Percentiles rank a stretch among this genome's conserved stretches.
phyloP scores from a whole-genome alignment of 2,329 filamentous ascomycete genomes.

The Xylariaceae sp. region DNA sequence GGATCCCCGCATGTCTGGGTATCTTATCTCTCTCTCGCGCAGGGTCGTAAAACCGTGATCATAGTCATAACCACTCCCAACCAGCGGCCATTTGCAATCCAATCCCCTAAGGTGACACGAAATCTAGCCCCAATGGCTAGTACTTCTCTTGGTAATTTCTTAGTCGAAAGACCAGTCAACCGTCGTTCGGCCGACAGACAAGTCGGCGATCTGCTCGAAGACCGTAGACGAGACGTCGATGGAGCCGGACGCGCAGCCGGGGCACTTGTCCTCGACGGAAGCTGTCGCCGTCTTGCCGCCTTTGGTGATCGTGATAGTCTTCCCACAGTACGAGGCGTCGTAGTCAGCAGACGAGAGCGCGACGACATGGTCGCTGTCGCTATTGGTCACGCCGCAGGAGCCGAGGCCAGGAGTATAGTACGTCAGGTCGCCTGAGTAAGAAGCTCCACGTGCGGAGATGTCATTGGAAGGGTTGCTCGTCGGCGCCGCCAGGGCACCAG shows the following conservation, averaged over 20 bases:
- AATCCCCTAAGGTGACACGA: too few species aligned
- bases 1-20: too few species aligned
- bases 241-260: constrained; percentile 21
- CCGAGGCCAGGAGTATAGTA: constrained; percentile 29
- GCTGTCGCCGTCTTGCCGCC: constrained; percentile 23
- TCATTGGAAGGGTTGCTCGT: background rate
- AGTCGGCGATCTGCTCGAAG: constrained; percentile 23
- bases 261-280: constrained; percentile 31
- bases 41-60: too few species aligned
- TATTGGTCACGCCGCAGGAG: constrained; percentile 24
- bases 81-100: too few species aligned
- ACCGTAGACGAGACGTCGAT: constrained; percentile 32
- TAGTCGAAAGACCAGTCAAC: constrained; percentile 22
- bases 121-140: background rate
- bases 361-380: constrained; percentile 23
- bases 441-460: background rate
- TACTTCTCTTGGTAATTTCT: too few species aligned
- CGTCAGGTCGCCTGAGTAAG: constrained; percentile 24
- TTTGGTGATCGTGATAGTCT: constrained; percentile 25
- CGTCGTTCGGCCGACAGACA: constrained; percentile 23
- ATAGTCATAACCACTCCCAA: too few species aligned
- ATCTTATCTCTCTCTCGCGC: too few species aligned
- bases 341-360: constrained; percentile 26
- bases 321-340: constrained; percentile 27
- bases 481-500: constrained; percentile 15